A percentile compares a stretch with the other conserved stretches of the same genome.
These are phyloP conservation scores for Trichoderma sp. DNA, from an alignment of 2,329 filamentous ascomycete genomes.

Conservation along the genomic window DNA sequence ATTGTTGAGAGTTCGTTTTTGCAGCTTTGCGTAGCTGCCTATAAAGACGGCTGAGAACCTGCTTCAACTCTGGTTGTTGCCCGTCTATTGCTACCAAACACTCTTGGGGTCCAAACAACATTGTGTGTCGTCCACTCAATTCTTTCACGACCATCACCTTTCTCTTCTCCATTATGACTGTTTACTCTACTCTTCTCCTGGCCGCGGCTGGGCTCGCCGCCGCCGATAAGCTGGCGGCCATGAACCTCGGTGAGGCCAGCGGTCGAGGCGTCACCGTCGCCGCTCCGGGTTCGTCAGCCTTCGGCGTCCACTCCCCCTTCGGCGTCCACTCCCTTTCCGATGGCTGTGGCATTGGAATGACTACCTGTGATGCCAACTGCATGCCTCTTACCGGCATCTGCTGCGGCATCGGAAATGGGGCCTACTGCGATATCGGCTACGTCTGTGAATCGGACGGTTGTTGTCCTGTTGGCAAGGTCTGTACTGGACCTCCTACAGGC, in stretches of 20 bases:
- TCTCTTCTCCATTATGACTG: constrained; percentile 26
- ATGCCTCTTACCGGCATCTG: constrained; percentile 33
- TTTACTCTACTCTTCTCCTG: constrained; percentile 29
- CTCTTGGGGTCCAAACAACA: background rate
- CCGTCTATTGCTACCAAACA: background rate
- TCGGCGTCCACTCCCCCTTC: constrained; percentile 20
- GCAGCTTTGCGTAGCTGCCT: background rate
- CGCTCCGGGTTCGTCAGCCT: constrained; percentile 19
- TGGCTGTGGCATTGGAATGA: constrained; percentile 27
- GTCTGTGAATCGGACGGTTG: constrained; percentile 28
- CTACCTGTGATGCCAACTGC: constrained; percentile 32
- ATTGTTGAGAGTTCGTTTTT: background rate
- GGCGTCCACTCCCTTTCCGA: constrained; percentile 21
- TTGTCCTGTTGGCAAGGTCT: constrained; percentile 32
- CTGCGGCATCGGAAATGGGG: constrained; percentile 24
- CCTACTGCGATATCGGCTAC: constrained; percentile 20
- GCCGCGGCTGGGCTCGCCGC: constrained; percentile 27
- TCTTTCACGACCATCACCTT: constrained; percentile 7
- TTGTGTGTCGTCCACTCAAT: background rate
- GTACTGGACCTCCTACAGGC: constrained; percentile 19
- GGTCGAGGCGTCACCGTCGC: constrained; percentile 21
- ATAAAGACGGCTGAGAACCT: background rate
- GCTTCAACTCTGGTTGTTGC: background rate
- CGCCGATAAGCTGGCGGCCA: constrained; percentile 20
- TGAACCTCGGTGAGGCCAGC: constrained; percentile 1